Conservation (phyloP, 306 rosid species). For the Casuarina cunninghamiana region DNA sequence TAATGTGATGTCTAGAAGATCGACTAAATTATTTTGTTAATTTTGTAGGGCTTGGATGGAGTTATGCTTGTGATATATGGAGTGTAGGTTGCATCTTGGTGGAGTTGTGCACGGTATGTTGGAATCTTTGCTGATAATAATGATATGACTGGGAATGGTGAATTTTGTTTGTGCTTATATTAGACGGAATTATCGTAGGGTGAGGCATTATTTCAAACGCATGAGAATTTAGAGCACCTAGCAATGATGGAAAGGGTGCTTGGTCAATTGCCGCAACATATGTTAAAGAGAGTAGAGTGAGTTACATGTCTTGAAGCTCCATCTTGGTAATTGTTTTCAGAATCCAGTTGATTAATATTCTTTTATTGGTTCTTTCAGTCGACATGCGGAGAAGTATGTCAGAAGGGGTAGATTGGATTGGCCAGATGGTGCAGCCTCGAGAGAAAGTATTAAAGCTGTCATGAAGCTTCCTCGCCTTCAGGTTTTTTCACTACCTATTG, state of each 20-base stretch:
- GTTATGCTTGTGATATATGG: constrained; percentile 92
- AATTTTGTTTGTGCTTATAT: neutral
- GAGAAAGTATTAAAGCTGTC: constrained; percentile 91
- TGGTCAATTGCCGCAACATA: constrained; percentile 67
- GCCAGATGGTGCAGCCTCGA: constrained; percentile 87
- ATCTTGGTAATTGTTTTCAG: neutral
- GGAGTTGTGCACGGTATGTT: constrained; percentile 80
- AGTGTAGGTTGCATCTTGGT: constrained; percentile 96
- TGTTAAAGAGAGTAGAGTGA: constrained; percentile 77
- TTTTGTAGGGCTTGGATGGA: constrained; percentile 87
- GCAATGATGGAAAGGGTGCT: constrained; percentile 98
- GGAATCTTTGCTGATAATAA: neutral
- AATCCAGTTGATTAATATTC: neutral
- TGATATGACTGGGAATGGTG: neutral
- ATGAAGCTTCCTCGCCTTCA: constrained; percentile 82
- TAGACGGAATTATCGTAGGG: constrained; percentile 46
- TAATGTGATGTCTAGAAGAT: neutral
- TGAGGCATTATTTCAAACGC: constrained; percentile 95
- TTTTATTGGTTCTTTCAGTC: constrained; percentile 40
- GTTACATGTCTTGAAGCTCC: constrained; percentile 14
- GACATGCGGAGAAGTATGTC: constrained; percentile 83
- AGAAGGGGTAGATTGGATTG: constrained; percentile 86
- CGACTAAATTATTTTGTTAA: neutral
- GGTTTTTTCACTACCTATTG: constrained; percentile 34
- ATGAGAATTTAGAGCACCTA: constrained; percentile 91